Percentiles rank a stretch among this genome's conserved stretches.
Conservation (phyloP, 768 basidiomycete genomes). For the Mycena alexandri region DNA sequence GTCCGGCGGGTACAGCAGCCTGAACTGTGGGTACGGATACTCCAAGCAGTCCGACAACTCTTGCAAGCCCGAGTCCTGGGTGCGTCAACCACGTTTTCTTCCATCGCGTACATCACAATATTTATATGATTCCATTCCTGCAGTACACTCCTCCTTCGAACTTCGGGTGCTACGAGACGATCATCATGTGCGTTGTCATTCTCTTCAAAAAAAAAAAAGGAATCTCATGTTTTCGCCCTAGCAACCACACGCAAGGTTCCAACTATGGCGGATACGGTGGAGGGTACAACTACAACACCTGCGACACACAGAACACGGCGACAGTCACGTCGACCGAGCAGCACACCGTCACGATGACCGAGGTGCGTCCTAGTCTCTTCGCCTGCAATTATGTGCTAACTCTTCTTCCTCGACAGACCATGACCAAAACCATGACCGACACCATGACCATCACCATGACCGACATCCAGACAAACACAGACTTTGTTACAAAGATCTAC, state of each 20-base stretch:
- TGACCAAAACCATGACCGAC: slow-evolving; percentile 49
- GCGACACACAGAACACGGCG: slow-evolving; percentile 37
- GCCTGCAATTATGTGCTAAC: neutral
- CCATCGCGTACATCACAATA: neutral
- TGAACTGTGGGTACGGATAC: slow-evolving; percentile 82
- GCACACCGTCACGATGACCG: slow-evolving; percentile 29
- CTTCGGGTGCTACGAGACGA: slow-evolving; percentile 72
- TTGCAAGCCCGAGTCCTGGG: slow-evolving; percentile 71
- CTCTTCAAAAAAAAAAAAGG: neutral
- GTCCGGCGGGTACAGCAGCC: slow-evolving; percentile 72
- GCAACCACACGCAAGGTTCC: slow-evolving; percentile 16
- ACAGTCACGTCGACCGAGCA: slow-evolving; percentile 55
- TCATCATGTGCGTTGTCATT: slow-evolving; percentile 54
- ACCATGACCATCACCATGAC: slow-evolving; percentile 54
- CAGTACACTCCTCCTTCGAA: slow-evolving; percentile 50
- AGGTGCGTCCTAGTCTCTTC: slow-evolving; percentile 32
- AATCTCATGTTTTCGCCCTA: slow-evolving; percentile 23
- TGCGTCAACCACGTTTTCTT: slow-evolving; percentile 45
- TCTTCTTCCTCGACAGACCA: slow-evolving; percentile 10
- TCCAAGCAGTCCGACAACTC: slow-evolving; percentile 66
- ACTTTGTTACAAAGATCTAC: slow-evolving; percentile 53
- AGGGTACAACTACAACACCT: slow-evolving; percentile 41
- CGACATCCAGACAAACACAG: slow-evolving; percentile 45
- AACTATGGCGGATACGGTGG: slow-evolving; percentile 35
- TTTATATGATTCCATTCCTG: slow-evolving; percentile 11